Conservation (phyloP, 208 protist genomes). For the Trypanosoma caninum region DNA sequence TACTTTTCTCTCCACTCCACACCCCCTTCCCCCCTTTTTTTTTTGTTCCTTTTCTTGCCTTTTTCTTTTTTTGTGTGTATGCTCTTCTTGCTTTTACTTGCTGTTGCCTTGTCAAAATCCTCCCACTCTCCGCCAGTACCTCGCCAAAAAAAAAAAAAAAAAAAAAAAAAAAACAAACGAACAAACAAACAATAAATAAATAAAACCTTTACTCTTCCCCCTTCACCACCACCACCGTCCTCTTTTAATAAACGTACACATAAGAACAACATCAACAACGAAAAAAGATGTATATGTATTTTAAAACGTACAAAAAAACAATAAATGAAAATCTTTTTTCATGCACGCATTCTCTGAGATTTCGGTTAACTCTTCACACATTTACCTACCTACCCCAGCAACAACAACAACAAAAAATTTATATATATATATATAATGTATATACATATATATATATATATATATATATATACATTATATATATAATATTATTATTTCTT, state of each 20-base stretch:
- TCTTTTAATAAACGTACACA: no score
- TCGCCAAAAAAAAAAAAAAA: constrained; percentile 15
- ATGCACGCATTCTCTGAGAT: no score
- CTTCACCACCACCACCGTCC: neutral
- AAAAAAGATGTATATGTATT: neutral
- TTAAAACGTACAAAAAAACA: constrained; percentile 7
- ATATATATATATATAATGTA: neutral
- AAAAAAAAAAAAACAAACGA: constrained; percentile 3
- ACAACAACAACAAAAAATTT: constrained; percentile 7
- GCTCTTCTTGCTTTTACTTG: neutral
- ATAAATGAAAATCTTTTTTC: no score
- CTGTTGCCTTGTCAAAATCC: neutral
- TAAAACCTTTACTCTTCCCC: neutral
- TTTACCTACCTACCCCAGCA: constrained; percentile 11
- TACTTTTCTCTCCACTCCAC: neutral
- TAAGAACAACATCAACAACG: neutral
- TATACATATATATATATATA: neutral
- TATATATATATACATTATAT: neutral
- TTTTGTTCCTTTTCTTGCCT: neutral
- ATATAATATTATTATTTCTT: neutral
- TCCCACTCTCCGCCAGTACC: neutral
- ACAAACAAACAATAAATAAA: constrained; percentile 8
- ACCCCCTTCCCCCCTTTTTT: neutral
- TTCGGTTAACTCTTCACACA: no score
- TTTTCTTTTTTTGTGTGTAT: neutral